A percentile compares a stretch with the other conserved stretches of the same genome.
Conservation (phyloP, 331 rosid species). For the Cucumis variabilis region DNA sequence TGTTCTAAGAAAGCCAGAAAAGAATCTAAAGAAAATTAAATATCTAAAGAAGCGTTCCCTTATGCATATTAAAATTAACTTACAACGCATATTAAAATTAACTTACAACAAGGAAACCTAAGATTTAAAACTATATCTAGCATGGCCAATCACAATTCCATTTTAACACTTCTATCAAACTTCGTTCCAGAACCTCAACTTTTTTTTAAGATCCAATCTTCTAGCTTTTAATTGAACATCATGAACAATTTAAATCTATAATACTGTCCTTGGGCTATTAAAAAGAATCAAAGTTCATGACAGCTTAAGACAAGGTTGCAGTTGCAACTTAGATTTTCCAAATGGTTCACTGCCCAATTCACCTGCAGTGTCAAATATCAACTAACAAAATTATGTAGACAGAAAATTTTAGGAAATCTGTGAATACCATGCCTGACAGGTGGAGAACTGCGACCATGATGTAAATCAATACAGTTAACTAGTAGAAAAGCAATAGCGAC, state of each 20-base stretch:
- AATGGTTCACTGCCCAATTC: not conserved
- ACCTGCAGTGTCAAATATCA: not conserved
- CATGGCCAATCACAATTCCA: not conserved
- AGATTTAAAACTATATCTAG: not conserved
- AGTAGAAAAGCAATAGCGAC: too few relatives aligned
- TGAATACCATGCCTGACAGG: conserved; percentile 91
- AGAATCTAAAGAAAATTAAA: not conserved
- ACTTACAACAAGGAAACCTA: conserved; percentile 1
- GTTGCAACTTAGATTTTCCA: not conserved
- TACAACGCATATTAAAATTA: too few relatives aligned
- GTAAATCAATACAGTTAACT: conserved; percentile 14
- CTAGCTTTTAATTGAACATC: not conserved
- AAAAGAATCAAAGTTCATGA: not conserved
- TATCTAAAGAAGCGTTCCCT: not conserved
- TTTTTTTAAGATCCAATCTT: not conserved
- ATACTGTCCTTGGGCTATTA: not conserved
- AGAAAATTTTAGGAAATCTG: conserved; percentile 61
- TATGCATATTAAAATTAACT: not conserved
- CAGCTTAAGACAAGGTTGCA: not conserved
- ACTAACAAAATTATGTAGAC: conserved; percentile 7
- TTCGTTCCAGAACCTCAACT: conserved; percentile 13
- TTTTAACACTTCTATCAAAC: not conserved
- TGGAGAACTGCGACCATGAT: conserved; percentile 31
- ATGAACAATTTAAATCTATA: not conserved
- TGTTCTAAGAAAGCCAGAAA: conserved; percentile 14